A percentile compares a stretch with the other conserved stretches of the same genome.
These are phyloP conservation scores for Hypoxylon sp. DNA, from an alignment of 2,329 filamentous ascomycete genomes.

Conservation along the genomic window DNA sequence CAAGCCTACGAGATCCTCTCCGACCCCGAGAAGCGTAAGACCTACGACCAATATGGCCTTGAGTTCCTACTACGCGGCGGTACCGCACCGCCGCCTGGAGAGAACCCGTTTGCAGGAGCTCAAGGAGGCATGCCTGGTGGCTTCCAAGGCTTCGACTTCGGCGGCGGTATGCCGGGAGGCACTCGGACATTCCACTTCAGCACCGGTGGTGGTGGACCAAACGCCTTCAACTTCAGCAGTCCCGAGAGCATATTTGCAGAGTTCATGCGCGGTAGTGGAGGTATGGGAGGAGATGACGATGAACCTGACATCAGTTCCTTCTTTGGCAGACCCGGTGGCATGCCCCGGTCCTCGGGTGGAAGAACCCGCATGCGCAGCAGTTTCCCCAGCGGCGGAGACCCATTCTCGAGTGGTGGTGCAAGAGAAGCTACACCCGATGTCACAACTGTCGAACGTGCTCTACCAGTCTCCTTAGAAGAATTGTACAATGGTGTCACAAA, in stretches of 20 bases:
- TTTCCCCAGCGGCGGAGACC: conserved; percentile 55
- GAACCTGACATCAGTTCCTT: conserved; percentile 56
- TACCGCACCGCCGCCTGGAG: conserved; percentile 74
- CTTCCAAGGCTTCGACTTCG: conserved; percentile 68
- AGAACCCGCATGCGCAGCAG: conserved; percentile 60
- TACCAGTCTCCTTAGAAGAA: conserved; percentile 89
- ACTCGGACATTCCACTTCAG: conserved; percentile 76
- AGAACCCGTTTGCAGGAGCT: conserved; percentile 73
- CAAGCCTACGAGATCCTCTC: conserved; percentile 98
- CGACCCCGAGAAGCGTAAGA: conserved; percentile 95
- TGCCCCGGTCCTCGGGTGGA: conserved; percentile 57
- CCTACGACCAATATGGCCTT: conserved; percentile 94
- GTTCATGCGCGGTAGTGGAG: conserved; percentile 75
- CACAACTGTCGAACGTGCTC: conserved; percentile 87
- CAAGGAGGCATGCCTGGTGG: conserved; percentile 67
- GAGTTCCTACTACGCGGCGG: conserved; percentile 92
- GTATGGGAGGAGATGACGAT: conserved; percentile 60
- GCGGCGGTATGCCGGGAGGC: conserved; percentile 62
- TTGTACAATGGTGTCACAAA: conserved; percentile 89
- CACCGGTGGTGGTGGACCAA: conserved; percentile 66
- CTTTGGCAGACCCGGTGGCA: conserved; percentile 63
- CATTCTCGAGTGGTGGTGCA: conserved; percentile 44
- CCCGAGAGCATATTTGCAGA: conserved; percentile 88
- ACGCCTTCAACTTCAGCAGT: conserved; percentile 82
- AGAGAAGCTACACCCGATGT: conserved; percentile 82